Percentiles rank a stretch among this genome's conserved stretches.
phyloP scores from a whole-genome alignment of 352 stramenopile species.

The Plasmopara viticola region DNA sequence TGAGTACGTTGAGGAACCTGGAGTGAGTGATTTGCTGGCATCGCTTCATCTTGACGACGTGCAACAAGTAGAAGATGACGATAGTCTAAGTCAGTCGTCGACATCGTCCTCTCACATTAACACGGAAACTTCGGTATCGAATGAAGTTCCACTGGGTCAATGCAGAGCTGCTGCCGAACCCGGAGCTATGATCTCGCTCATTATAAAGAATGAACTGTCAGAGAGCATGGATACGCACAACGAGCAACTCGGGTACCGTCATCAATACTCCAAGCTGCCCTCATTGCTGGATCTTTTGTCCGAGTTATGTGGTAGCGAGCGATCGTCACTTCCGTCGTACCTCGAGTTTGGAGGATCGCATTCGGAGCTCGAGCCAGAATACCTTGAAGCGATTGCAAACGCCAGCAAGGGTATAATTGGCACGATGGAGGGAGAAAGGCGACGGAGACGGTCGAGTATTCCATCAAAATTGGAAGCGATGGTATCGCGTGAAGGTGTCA shows the following conservation, averaged over 20 bases:
- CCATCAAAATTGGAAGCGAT: constrained; percentile 18
- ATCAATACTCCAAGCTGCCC: constrained; percentile 30
- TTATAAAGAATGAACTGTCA: constrained; percentile 8
- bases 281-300: constrained; percentile 61
- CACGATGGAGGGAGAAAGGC: constrained; percentile 22
- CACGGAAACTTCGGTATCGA: constrained; percentile 17
- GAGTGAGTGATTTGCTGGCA: constrained; percentile 24
- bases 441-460: constrained; percentile 24
- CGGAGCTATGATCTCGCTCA: constrained; percentile 6
- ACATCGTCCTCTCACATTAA: constrained; percentile 30
- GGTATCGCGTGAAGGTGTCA: constrained; percentile 15
- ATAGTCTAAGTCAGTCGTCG: constrained; percentile 32
- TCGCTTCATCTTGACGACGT: constrained; percentile 20
- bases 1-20: constrained; percentile 18
- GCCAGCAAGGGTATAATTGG: constrained; percentile 11
- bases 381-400: constrained; percentile 24
- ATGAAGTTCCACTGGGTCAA: constrained; percentile 6
- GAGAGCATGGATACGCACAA: constrained; percentile 21
- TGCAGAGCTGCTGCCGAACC: constrained; percentile 3
- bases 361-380: constrained; percentile 32
- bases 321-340: constrained; percentile 26
- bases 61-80: constrained; percentile 23
- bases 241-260: constrained; percentile 8
- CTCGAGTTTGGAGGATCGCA: constrained; percentile 22
- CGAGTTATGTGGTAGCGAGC: constrained; percentile 37